Conservation (phyloP, 371 early-diverging fungal species). For the Mortierella sp. region DNA sequence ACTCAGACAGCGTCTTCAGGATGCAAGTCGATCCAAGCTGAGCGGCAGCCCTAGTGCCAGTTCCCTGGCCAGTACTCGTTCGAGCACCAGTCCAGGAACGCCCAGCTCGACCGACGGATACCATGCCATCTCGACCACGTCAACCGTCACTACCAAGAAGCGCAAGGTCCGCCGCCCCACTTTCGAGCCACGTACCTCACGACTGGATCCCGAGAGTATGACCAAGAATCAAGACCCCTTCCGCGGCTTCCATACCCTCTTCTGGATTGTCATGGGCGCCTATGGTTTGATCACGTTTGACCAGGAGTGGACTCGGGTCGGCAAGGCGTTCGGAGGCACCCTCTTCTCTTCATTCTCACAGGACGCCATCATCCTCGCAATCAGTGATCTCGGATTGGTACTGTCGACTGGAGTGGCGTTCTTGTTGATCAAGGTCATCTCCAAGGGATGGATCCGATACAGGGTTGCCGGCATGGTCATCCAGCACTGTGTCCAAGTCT, state of each 20-base stretch:
- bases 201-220: constrained; percentile 57
- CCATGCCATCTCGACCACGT: constrained; percentile 41
- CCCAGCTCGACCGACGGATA: constrained; percentile 30
- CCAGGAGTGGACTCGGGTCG: constrained; percentile 77
- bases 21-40: neutral
- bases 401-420: constrained; percentile 72
- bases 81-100: constrained; percentile 30
- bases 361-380: constrained; percentile 70
- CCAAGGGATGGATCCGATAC: constrained; percentile 69
- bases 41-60: constrained; percentile 14
- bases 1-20: neutral
- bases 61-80: constrained; percentile 28
- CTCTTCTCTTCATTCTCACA: constrained; percentile 78
- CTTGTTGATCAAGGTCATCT: constrained; percentile 69
- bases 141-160: constrained; percentile 37
- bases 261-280: constrained; percentile 91
- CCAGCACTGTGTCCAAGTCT: constrained; percentile 80
- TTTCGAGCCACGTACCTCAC: constrained; percentile 57
- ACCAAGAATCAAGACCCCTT: constrained; percentile 64
- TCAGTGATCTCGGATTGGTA: constrained; percentile 79
- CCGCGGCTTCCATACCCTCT: constrained; percentile 92
- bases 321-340: constrained; percentile 72
- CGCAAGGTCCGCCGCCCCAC: constrained; percentile 50
- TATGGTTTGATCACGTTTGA: constrained; percentile 81
- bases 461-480: constrained; percentile 66